Percentiles rank a stretch among this genome's conserved stretches.
Conservation (phyloP, 441 rosid species). For the Omphalea diandra region DNA sequence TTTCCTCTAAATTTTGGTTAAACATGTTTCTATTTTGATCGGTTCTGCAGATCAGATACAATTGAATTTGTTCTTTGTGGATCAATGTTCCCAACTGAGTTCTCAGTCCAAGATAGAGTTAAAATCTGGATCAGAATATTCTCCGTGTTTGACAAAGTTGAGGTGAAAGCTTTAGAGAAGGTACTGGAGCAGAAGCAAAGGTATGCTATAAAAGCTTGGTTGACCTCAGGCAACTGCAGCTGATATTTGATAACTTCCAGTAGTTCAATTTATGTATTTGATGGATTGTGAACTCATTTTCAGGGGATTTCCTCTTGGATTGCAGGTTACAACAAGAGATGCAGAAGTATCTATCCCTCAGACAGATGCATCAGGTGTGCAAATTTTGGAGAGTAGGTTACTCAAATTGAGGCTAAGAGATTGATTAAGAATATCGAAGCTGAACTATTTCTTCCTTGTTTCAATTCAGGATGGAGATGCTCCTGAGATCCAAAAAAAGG, state of each 20-base stretch:
- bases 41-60: slow-evolving; percentile 85
- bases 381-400: slow-evolving; percentile 23
- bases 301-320: slow-evolving; percentile 42
- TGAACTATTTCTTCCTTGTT: slow-evolving; percentile 26
- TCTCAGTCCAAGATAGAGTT: slow-evolving; percentile 62
- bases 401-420: slow-evolving; percentile 14
- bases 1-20: neutral
- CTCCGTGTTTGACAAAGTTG: slow-evolving; percentile 83
- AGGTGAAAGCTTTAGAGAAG: slow-evolving; percentile 91
- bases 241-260: slow-evolving; percentile 20
- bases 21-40: slow-evolving; percentile 20
- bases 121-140: slow-evolving; percentile 80
- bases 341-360: slow-evolving; percentile 81
- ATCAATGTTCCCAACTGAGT: slow-evolving; percentile 67
- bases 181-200: slow-evolving; percentile 98
- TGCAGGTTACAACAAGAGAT: slow-evolving; percentile 99
- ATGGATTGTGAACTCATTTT: slow-evolving; percentile 40
- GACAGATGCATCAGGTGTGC: slow-evolving; percentile 86
- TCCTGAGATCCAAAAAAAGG: slow-evolving; percentile 85
- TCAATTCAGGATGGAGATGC: slow-evolving; percentile 72
- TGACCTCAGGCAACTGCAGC: slow-evolving; percentile 22
- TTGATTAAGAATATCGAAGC: slow-evolving; percentile 24
- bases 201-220: slow-evolving; percentile 41
- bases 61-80: slow-evolving; percentile 75
- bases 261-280: slow-evolving; percentile 29